Conservation (phyloP, 768 basidiomycete species). For the Paxillus ammoniavirescens region DNA sequence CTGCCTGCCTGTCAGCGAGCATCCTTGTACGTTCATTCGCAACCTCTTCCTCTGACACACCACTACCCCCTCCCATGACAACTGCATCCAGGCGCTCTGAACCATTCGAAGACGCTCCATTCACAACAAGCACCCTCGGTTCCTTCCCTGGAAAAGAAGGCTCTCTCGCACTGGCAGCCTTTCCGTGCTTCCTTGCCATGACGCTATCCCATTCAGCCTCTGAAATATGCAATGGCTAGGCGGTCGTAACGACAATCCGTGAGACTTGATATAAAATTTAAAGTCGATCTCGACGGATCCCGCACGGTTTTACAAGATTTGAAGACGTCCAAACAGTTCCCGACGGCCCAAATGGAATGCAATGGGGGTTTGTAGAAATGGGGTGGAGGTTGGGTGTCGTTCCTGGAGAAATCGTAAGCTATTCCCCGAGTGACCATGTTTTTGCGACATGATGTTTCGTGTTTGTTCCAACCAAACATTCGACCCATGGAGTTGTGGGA, state of each 20-base stretch:
- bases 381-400: slow-evolving; percentile 19
- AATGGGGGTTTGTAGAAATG: background rate
- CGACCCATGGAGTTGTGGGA: background rate
- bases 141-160: slow-evolving; percentile 15
- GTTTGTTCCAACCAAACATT: slow-evolving; percentile 32
- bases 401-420: slow-evolving; percentile 23
- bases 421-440: slow-evolving; percentile 25
- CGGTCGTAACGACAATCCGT: too few relatives aligned
- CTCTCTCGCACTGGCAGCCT: slow-evolving; percentile 4
- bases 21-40: slow-evolving; percentile 41
- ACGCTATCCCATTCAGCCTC: background rate
- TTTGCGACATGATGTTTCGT: slow-evolving; percentile 37
- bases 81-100: background rate
- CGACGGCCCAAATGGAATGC: background rate
- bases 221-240: too few relatives aligned
- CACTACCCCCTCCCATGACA: background rate
- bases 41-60: slow-evolving; percentile 22
- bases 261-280: background rate
- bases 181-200: slow-evolving; percentile 25
- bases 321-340: slow-evolving; percentile 39
- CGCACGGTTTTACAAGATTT: slow-evolving; percentile 59
- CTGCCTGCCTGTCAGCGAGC: slow-evolving; percentile 56
- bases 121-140: background rate
- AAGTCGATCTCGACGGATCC: slow-evolving; percentile 63
- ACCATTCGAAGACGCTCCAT: background rate